Base-by-base conservation (phyloP, 306 rosid species). In the Cucurbita argyrosperma region DNA sequence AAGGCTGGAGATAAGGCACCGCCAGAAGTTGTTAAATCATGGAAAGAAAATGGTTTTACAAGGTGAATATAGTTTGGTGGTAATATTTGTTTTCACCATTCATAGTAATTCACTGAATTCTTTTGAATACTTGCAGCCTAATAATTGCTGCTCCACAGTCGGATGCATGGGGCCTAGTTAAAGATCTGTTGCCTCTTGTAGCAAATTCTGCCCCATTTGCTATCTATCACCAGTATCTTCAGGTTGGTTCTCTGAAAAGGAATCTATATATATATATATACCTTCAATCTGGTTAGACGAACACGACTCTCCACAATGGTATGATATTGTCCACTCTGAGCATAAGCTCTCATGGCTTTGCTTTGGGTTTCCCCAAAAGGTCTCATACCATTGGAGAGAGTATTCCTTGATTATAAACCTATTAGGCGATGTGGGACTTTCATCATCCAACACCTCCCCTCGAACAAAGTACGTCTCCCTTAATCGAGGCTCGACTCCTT, bases 161-260 rank as follows among this genome's bases (percentile, higher is more conserved):
- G 81, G 97, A 94, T 84, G 69, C 83, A 40, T 94, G 96, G 96
- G 42, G 77, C 59, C 62, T 89, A 77, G 86, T 85, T 63, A 84
- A 78, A 79, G 90, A 89, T 74, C 80, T 89, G 52, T 75, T 89
- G 79, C 97, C 97, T 19, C 95, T 88, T 60, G 51, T 90, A 57
- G 79, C 98, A 55, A 88, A 87, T 83, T 94, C 98, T 38, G 97
- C 96, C 72, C 92, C 98, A n/a, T 90, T 94, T 87, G 92, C 90
- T 23, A 89, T 90, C 77, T 94, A 89, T 86, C 98, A 94, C 77
- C 98, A 90, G 78, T 89, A 86, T 84, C 87, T 90, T 82, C 94
- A 94, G 97, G 98, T 94, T 68, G 71, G 69, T 84, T 75, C 51
- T 21, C 23, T 76, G 19, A 30, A 30, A 30, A 26, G 26, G 26